A percentile compares a stretch with the other conserved stretches of the same genome.
Conservation (phyloP, 306 rosid species). For the Medicago lupulina region DNA sequence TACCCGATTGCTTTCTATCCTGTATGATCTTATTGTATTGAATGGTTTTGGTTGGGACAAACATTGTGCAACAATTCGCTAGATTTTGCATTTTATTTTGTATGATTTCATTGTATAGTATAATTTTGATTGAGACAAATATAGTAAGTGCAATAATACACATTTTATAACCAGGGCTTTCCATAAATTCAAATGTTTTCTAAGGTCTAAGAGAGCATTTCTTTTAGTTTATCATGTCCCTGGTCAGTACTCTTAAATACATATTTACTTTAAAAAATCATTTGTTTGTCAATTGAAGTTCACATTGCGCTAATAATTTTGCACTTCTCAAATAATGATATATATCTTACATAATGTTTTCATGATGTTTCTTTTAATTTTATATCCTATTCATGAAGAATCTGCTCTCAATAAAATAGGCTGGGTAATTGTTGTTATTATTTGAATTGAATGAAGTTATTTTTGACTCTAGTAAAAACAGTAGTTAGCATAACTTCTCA, state of each 20-base stretch:
- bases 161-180: constrained; percentile 3
- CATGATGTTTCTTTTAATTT: background rate
- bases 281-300: constrained; percentile 1
- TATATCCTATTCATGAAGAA: background rate
- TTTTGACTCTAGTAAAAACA: background rate
- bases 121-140: constrained; percentile 4
- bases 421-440: background rate
- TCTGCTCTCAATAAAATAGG: background rate
- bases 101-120: constrained; percentile 27
- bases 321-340: background rate
- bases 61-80: constrained; percentile 6
- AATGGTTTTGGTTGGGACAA: background rate
- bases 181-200: constrained; percentile 2
- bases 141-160: background rate
- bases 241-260: background rate
- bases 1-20: background rate
- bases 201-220: constrained; percentile 6
- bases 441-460: background rate
- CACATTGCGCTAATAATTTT: background rate
- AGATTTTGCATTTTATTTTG: constrained; percentile 6
- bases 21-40: constrained; percentile 21
- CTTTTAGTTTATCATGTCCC: background rate
- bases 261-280: background rate
- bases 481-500: constrained; percentile 16
- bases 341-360: background rate